A percentile compares a stretch with the other conserved stretches of the same genome.
phyloP scores from a whole-genome alignment of 1,284 basidiomycete genomes.

The Athelia psychrophila region DNA sequence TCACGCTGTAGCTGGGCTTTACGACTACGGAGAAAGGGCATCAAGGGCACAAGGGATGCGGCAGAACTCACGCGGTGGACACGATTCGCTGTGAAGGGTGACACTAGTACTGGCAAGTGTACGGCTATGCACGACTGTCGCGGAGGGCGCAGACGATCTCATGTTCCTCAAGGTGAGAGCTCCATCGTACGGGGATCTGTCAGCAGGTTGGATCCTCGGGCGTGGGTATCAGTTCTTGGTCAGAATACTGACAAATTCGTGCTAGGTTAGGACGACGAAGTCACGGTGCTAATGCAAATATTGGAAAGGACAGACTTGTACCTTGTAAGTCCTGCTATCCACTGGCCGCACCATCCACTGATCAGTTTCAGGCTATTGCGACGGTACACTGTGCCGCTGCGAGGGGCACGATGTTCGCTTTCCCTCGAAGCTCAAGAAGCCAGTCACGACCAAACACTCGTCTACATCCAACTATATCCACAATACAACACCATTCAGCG shows the following conservation, averaged over 20 bases:
- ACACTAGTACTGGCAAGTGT: constrained; percentile 77
- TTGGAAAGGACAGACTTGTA: constrained; percentile 51
- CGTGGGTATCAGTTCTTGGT: too few relatives aligned
- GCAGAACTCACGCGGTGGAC: constrained; percentile 75
- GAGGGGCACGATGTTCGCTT: constrained; percentile 67
- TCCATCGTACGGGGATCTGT: too few relatives aligned
- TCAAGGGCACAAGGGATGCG: constrained; percentile 52
- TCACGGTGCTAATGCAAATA: constrained; percentile 76
- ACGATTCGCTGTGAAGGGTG: constrained; percentile 77
- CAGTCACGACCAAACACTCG: constrained; percentile 68
- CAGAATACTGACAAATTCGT: too few relatives aligned
- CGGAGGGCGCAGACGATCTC: constrained; percentile 73
- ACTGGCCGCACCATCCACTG: constrained; percentile 2
- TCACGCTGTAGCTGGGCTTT: neutral
- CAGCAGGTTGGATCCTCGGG: too few relatives aligned
- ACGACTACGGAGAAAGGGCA: neutral
- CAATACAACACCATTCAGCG: neutral
- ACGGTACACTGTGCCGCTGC: constrained; percentile 89
- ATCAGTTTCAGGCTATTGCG: constrained; percentile 66
- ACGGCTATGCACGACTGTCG: constrained; percentile 74
- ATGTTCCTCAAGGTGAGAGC: constrained; percentile 80
- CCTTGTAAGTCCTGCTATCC: constrained; percentile 45
- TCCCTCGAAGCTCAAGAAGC: constrained; percentile 75
- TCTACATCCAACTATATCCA: constrained; percentile 1
- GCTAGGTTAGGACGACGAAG: constrained; percentile 77